Conservation (phyloP, 2,329 filamentous ascomycete genomes). For the Leptographium wingfieldii region DNA sequence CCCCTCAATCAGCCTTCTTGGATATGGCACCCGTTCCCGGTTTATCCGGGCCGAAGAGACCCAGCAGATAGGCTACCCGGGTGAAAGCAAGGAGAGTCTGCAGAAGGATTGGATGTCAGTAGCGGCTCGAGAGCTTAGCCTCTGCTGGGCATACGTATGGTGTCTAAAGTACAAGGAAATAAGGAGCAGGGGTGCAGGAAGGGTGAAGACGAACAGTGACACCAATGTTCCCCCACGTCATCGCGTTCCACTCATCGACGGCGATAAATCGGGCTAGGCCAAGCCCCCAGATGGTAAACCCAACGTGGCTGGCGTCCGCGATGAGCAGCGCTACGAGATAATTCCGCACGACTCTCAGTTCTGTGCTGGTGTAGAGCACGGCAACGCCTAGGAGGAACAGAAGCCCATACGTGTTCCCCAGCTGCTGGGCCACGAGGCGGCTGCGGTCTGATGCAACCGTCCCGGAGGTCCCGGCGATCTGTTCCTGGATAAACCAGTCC, state of each 20-base stretch:
- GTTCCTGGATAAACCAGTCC: constrained; percentile 50
- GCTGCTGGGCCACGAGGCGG: constrained; percentile 49
- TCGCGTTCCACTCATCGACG: constrained; percentile 49
- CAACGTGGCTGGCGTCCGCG: constrained; percentile 57
- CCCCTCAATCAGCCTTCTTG: constrained; percentile 12
- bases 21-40: constrained; percentile 5
- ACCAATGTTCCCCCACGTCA: constrained; percentile 63
- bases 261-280: constrained; percentile 41
- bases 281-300: constrained; percentile 45
- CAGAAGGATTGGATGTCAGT: background rate
- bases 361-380: constrained; percentile 50
- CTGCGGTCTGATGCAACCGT: constrained; percentile 22
- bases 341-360: constrained; percentile 51
- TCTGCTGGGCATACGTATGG: background rate
- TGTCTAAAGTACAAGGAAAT: background rate
- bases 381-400: constrained; percentile 51
- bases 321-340: constrained; percentile 54
- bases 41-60: constrained; percentile 41
- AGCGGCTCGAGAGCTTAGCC: background rate
- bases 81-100: constrained; percentile 43
- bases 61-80: constrained; percentile 44
- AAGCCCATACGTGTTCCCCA: constrained; percentile 58
- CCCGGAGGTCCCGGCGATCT: constrained; percentile 32
- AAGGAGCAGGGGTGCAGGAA: background rate
- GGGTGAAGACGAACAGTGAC: constrained; percentile 34